Conservation (phyloP, 208 protist species). For the Porcisia hertigi region DNA sequence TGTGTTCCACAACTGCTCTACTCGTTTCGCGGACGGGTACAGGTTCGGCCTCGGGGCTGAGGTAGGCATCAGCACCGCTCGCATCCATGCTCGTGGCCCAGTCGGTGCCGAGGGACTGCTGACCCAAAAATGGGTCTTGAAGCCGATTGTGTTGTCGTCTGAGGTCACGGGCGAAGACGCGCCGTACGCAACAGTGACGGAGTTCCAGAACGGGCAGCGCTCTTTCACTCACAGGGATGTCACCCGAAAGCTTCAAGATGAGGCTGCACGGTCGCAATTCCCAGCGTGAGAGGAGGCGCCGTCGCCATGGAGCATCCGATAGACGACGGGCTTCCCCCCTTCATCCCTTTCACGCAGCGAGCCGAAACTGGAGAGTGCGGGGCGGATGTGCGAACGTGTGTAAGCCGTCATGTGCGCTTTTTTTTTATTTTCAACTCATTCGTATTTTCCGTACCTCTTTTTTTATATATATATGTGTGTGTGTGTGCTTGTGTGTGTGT, state of each 20-base stretch:
- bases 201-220: constrained; percentile 52
- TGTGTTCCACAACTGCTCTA: constrained; percentile 93
- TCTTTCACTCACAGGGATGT: constrained; percentile 50
- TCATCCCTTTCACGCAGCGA: not conserved
- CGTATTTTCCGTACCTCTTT: not conserved
- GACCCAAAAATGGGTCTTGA: constrained; percentile 69
- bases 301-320: not conserved
- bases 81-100: constrained; percentile 92
- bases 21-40: constrained; percentile 91
- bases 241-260: constrained; percentile 21
- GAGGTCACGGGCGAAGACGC: not conserved
- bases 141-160: constrained; percentile 16
- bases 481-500: not conserved
- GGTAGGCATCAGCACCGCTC: constrained; percentile 90
- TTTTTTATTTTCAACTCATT: not conserved
- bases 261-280: not conserved
- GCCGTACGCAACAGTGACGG: constrained; percentile 43
- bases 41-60: constrained; percentile 94
- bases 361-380: not conserved
- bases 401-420: not conserved
- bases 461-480: not conserved
- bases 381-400: not conserved
- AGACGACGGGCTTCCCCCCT: not conserved
- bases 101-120: constrained; percentile 93
- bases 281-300: not conserved